These are phyloP conservation scores for Aspergillus leporis DNA, from an alignment of 495 filamentous ascomycete species.

Conservation along the genomic window DNA sequence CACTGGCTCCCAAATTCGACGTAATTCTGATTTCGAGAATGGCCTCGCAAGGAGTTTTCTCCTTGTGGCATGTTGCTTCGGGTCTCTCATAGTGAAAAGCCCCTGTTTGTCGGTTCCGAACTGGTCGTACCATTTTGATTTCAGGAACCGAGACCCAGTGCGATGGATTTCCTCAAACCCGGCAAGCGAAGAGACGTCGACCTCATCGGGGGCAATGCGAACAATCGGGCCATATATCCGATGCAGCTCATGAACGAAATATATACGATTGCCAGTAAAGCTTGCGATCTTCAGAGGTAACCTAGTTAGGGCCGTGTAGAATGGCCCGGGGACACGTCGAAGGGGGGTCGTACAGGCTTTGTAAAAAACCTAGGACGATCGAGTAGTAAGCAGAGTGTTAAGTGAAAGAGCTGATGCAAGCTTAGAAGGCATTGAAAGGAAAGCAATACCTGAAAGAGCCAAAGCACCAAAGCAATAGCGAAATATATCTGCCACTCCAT, in stretches of 20 bases:
- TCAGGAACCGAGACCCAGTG: slow-evolving; percentile 24
- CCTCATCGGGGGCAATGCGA: slow-evolving; percentile 35
- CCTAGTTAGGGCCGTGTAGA: slow-evolving; percentile 50
- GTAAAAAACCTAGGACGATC: slow-evolving; percentile 7
- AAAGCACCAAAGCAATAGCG: not conserved
- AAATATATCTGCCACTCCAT: slow-evolving; percentile 3
- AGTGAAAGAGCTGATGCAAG: not conserved
- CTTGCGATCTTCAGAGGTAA: slow-evolving; percentile 32
- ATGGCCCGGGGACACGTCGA: slow-evolving; percentile 45
- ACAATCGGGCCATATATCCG: slow-evolving; percentile 38
- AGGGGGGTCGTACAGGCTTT: slow-evolving; percentile 26
- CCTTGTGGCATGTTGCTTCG: slow-evolving; percentile 24
- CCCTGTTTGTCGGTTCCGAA: slow-evolving; percentile 10
- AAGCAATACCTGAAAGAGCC: slow-evolving; percentile 6
- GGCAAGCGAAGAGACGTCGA: slow-evolving; percentile 31
- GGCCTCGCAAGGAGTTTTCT: slow-evolving; percentile 30
- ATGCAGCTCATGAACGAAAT: slow-evolving; percentile 34
- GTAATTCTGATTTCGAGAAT: slow-evolving; percentile 34
- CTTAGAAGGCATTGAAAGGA: not conserved
- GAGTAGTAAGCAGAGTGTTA: not conserved
- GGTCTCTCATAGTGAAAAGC: slow-evolving; percentile 32
- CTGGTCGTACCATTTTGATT: slow-evolving; percentile 15
- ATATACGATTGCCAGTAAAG: slow-evolving; percentile 29
- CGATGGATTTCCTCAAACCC: slow-evolving; percentile 36
- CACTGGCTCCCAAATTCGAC: slow-evolving; percentile 15